Evolutionary conservation across 2,329 filamentous ascomycete genomes (phyloP).

Genomic region (Diaporthe caulivora): DNA sequence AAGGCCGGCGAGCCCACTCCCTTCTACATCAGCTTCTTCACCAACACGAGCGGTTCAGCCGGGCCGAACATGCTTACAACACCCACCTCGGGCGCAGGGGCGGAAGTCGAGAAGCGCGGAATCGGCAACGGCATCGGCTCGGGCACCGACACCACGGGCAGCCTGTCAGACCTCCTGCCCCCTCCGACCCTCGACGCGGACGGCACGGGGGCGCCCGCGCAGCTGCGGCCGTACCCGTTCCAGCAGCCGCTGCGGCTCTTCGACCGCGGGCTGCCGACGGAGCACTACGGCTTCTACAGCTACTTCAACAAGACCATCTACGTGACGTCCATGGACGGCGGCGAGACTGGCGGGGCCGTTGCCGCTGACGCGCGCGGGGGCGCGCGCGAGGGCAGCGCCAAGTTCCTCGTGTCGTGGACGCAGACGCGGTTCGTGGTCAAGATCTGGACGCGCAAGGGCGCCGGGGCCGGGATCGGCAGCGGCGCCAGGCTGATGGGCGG

Average conservation of each 20-base stretch:
- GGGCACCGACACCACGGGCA: conserved; percentile 47
- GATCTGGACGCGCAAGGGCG: conserved; percentile 71
- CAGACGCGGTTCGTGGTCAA: conserved; percentile 74
- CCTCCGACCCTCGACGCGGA: conserved; percentile 72
- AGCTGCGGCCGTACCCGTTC: conserved; percentile 76
- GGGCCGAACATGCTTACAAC: conserved; percentile 44
- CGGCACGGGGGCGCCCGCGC: conserved; percentile 79
- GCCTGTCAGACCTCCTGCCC: conserved; percentile 70
- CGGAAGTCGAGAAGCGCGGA: conserved; percentile 44
- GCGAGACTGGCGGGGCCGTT: conserved; percentile 54
- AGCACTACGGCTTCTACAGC: conserved; percentile 95
- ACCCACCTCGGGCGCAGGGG: not conserved
- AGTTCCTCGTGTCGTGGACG: conserved; percentile 68
- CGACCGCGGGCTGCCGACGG: conserved; percentile 82
- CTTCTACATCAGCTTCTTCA: conserved; percentile 84
- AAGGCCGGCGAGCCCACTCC: conserved; percentile 88
- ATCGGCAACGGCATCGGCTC: conserved; percentile 42
- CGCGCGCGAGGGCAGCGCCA: conserved; percentile 63
- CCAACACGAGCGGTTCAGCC: conserved; percentile 54
- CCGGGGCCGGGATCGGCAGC: no score
- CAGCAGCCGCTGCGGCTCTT: conserved; percentile 88
- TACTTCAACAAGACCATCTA: conserved; percentile 93
- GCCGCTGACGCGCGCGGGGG: conserved; percentile 67
- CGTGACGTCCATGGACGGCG: conserved; percentile 68
- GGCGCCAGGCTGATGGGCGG: conserved; percentile 53